Percentiles rank a stretch among this genome's conserved stretches.
These are phyloP conservation scores for Acrocalymma vagum DNA, from an alignment of 2,329 filamentous ascomycete genomes.

Conservation along the genomic window DNA sequence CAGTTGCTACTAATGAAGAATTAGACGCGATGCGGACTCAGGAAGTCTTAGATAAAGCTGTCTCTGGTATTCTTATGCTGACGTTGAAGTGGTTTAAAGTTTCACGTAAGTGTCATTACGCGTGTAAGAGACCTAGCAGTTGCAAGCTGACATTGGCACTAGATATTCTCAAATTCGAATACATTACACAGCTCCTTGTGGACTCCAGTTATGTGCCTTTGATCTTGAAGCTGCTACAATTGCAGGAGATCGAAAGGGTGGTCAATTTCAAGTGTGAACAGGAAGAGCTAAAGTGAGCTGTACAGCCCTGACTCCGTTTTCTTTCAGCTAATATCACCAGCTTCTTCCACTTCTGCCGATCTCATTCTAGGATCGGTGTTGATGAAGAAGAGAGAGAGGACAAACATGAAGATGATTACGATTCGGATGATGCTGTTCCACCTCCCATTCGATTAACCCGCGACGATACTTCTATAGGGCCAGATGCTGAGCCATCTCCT, in stretches of 20 bases:
- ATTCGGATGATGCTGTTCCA: slow-evolving; percentile 75
- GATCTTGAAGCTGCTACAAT: slow-evolving; percentile 90
- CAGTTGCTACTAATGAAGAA: slow-evolving; percentile 67
- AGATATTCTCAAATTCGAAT: slow-evolving; percentile 97
- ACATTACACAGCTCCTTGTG: slow-evolving; percentile 88
- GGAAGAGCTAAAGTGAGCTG: slow-evolving; percentile 76
- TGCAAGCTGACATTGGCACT: neutral
- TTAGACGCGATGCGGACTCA: slow-evolving; percentile 81
- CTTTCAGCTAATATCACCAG: slow-evolving; percentile 55
- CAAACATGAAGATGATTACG: slow-evolving; percentile 34
- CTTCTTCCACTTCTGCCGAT: slow-evolving; percentile 91
- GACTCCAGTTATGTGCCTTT: slow-evolving; percentile 96
- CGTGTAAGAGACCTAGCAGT: neutral
- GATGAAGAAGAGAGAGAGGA: slow-evolving; percentile 31
- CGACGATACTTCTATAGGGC: slow-evolving; percentile 35
- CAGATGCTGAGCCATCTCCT: slow-evolving; percentile 33
- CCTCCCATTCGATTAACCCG: slow-evolving; percentile 76
- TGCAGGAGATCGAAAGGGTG: slow-evolving; percentile 91
- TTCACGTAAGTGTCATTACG: slow-evolving; percentile 73
- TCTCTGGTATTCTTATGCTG: slow-evolving; percentile 88
- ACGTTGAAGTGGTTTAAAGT: slow-evolving; percentile 96
- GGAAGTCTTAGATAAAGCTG: slow-evolving; percentile 89
- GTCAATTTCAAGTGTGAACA: slow-evolving; percentile 87
- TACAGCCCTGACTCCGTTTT: no score
- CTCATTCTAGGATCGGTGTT: slow-evolving; percentile 68